These are phyloP conservation scores for Cytidiella melzeri DNA, from an alignment of 768 basidiomycete genomes.

Conservation along the genomic window DNA sequence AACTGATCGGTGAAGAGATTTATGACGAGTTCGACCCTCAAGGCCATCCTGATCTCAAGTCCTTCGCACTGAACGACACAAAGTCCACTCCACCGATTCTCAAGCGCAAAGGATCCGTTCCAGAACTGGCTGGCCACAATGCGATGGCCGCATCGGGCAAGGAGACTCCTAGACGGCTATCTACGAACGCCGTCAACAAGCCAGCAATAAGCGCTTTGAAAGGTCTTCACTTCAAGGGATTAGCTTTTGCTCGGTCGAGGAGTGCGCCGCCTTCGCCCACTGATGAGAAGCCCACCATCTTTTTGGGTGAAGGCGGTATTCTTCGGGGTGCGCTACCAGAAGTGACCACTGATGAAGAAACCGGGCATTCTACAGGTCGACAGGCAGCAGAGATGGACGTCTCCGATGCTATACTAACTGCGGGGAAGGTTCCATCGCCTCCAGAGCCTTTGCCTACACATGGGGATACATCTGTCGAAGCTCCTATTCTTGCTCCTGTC, in stretches of 20 bases:
- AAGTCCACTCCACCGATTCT: slow-evolving; percentile 12
- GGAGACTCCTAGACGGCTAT: too few relatives aligned
- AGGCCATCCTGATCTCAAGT: slow-evolving; percentile 34
- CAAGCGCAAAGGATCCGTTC: slow-evolving; percentile 16
- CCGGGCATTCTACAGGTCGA: not conserved
- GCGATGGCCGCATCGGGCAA: not conserved
- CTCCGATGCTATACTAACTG: not conserved
- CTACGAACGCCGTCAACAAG: slow-evolving; percentile 14
- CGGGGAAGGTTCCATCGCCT: not conserved
- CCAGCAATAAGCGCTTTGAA: slow-evolving; percentile 18
- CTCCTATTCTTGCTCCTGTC: slow-evolving; percentile 5
- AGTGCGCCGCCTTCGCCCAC: slow-evolving; percentile 23
- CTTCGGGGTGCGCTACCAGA: not conserved
- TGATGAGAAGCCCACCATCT: slow-evolving; percentile 4
- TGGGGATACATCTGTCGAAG: not conserved
- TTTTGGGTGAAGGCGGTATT: not conserved
- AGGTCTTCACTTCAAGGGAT: slow-evolving; percentile 18
- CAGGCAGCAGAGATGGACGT: not conserved
- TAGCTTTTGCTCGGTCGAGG: slow-evolving; percentile 18
- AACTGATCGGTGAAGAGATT: slow-evolving; percentile 90
- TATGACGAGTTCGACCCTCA: slow-evolving; percentile 86
- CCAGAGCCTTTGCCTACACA: slow-evolving; percentile 1
- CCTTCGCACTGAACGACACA: slow-evolving; percentile 13
- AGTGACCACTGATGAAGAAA: not conserved
- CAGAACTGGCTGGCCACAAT: slow-evolving; percentile 13